phyloP scores from a whole-genome alignment of 2,329 filamentous ascomycete genomes.

The Stromatinia cepivora region DNA sequence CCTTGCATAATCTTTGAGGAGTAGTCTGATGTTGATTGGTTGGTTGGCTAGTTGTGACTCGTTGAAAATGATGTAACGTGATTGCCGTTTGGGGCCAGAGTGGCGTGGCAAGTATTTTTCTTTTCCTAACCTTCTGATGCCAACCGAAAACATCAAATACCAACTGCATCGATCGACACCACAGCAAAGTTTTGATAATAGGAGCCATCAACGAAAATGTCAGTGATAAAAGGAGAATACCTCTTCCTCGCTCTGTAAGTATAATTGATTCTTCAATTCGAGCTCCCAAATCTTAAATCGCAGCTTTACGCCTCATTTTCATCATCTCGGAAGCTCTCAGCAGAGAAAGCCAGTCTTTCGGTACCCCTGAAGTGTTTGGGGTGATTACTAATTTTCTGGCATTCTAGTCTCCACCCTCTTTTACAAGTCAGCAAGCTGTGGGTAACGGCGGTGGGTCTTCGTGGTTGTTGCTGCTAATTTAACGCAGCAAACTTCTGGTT shows the following conservation, averaged over 20 bases:
- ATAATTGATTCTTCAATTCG: background rate
- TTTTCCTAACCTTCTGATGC: too few species aligned
- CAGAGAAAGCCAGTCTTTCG: background rate
- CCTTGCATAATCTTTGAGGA: too few species aligned
- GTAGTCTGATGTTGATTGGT: too few species aligned
- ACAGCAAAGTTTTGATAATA: background rate
- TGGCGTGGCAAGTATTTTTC: too few species aligned
- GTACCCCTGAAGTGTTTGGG: background rate
- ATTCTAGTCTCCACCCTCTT: background rate
- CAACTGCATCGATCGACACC: too few species aligned
- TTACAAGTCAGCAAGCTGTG: background rate
- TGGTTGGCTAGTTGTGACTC: too few species aligned
- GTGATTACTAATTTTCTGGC: background rate
- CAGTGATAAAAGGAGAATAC: background rate
- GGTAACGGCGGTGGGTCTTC: too few species aligned
- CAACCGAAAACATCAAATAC: too few species aligned
- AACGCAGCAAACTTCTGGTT: background rate
- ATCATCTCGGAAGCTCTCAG: background rate
- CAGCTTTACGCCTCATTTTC: too few species aligned
- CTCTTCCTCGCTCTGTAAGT: background rate
- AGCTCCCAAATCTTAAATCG: background rate
- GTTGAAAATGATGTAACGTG: too few species aligned
- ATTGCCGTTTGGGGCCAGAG: too few species aligned
- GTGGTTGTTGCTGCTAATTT: background rate
- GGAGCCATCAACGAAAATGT: background rate